Evolutionary conservation across 257 asterid genomes (phyloP), one percentile per base, ranked within the genome.

Genomic region (Lantana camara): DNA sequence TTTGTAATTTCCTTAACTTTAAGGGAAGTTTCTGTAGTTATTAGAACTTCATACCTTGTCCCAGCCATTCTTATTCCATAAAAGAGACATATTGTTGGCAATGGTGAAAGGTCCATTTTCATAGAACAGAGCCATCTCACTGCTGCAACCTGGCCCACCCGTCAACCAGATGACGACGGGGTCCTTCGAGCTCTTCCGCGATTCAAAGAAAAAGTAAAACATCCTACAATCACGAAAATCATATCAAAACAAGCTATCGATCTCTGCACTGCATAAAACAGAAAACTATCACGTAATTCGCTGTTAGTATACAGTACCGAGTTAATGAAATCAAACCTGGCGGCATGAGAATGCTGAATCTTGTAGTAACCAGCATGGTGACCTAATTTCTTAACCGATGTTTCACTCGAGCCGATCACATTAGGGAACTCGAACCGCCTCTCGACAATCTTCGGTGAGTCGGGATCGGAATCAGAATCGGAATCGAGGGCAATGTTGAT

Each of bases 101-200:
- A 86, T 72, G 6, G 58, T 61, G 75, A 83, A 86, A 45, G 95
- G 95, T 17, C 95, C 95, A 76, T 86, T 86, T 71, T 86, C 95
- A 59, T 83, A 83, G 74, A 86, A 86, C 24, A 81, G 87, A 23
- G 89, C 91, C 82, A 83, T 72, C 77, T 86, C 95, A 71, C 95
- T 84, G 73, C 91, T 80, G 76, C 95, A 86, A 41, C 95, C 91
- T 30, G 95, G 95, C 27, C 95, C 95, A 35, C 91, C 91, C 34
- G 91, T 84, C 77, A 86, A 70, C 95, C 95, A 86, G 77, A 83
- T 83, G 54, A 84, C 91, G 50, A 86, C 89, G 52, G 91, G 95
- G 50, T 78, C 87, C 5, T 83, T 62, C 38, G 60, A 67, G 77
- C 81, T 77, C 63, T 72, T 75, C 1, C 89, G 87, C 22, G 95